Conservation (phyloP, 805 yeast species). For the Myxozyma melibiosi region DNA sequence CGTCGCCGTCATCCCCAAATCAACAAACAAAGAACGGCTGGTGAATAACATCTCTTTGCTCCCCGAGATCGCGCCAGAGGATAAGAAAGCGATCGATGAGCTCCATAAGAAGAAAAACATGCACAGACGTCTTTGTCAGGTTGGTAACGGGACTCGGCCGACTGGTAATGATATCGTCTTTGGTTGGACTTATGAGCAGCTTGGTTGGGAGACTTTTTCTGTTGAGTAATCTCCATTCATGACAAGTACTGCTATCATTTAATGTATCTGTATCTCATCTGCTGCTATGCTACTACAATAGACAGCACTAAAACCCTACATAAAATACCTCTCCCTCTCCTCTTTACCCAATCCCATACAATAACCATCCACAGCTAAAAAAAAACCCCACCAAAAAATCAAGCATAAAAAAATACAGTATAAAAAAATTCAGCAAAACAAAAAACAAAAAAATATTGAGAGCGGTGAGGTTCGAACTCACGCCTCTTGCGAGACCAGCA, state of each 20-base stretch:
- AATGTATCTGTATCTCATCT: no score
- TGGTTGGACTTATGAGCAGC: slow-evolving; percentile 30
- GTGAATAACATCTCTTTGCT: slow-evolving; percentile 47
- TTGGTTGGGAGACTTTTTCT: slow-evolving; percentile 24
- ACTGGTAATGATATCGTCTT: slow-evolving; percentile 18
- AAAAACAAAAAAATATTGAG: slow-evolving; percentile 38
- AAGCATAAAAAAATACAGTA: not conserved
- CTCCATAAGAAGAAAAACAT: slow-evolving; percentile 23
- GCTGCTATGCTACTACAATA: no score
- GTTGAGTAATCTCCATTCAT: not conserved
- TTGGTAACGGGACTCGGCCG: slow-evolving; percentile 10
- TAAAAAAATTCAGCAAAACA: not conserved
- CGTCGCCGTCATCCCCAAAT: slow-evolving; percentile 61
- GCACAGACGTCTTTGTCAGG: slow-evolving; percentile 20
- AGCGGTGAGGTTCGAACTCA: slow-evolving; percentile 48
- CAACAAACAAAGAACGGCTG: slow-evolving; percentile 68
- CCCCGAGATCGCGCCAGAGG: slow-evolving; percentile 19
- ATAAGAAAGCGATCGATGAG: slow-evolving; percentile 4
- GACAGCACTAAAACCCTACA: no score
- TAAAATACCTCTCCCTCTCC: not conserved
- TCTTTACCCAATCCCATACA: not conserved
- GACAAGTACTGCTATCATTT: not conserved
- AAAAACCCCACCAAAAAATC: not conserved
- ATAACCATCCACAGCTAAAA: no score
- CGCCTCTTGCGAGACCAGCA: slow-evolving; percentile 47